phyloP scores from a whole-genome alignment of 768 basidiomycete species.

The Pulveroboletus sp. region DNA sequence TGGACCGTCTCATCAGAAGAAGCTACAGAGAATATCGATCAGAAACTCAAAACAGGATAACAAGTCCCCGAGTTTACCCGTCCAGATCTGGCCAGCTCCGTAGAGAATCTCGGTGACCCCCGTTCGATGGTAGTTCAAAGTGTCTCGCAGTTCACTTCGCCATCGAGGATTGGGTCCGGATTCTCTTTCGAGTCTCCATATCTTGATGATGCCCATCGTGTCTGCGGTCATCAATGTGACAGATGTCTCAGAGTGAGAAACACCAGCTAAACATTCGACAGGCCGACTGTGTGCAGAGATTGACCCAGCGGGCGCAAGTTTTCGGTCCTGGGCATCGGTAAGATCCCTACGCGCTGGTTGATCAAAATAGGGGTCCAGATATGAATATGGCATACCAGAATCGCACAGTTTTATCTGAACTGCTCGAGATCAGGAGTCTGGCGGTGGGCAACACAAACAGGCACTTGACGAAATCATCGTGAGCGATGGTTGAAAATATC shows the following conservation, averaged over 20 bases:
- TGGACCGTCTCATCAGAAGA: conserved; percentile 88
- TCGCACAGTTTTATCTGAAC: conserved; percentile 86
- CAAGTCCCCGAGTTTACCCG: conserved; percentile 48
- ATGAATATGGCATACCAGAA: conserved; percentile 62
- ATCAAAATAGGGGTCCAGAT: neutral
- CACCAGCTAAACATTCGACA: conserved; percentile 73
- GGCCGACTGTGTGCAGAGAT: conserved; percentile 87
- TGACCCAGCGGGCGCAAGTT: conserved; percentile 55
- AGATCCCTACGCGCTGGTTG: conserved; percentile 56
- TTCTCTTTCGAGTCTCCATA: conserved; percentile 65
- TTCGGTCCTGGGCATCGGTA: conserved; percentile 39
- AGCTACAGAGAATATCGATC: conserved; percentile 42
- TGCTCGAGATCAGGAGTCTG: conserved; percentile 73
- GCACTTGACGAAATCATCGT: conserved; percentile 89
- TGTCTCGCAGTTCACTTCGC: conserved; percentile 48
- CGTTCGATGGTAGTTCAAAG: conserved; percentile 75
- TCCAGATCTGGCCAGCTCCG: conserved; percentile 81
- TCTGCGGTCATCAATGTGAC: conserved; percentile 78
- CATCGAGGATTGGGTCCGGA: conserved; percentile 42
- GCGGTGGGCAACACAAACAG: conserved; percentile 68
- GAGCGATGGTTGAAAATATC: conserved; percentile 71
- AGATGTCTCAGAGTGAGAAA: conserved; percentile 40
- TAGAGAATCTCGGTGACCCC: conserved; percentile 72
- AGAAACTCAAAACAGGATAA: neutral
- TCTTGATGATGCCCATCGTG: conserved; percentile 86